These are phyloP conservation scores for Dothideomycetes sp. DNA, from an alignment of 2,329 filamentous ascomycete species.

Conservation along the genomic window DNA sequence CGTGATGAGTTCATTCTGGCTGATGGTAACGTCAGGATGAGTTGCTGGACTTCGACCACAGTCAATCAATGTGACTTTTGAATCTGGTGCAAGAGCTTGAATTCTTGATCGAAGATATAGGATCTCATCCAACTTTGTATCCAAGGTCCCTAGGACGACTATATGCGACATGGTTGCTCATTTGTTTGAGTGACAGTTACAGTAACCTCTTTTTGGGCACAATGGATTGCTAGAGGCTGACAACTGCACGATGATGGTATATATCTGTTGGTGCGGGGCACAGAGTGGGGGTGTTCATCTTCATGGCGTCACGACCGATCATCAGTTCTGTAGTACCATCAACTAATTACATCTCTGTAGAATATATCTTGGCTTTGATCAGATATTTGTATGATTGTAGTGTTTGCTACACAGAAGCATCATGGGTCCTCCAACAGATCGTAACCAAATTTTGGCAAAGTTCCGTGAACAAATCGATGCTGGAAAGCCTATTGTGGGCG, in stretches of 20 bases:
- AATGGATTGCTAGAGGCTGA: no score
- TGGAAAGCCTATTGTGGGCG: constrained; percentile 55
- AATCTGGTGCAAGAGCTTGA: constrained; percentile 14
- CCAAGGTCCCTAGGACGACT: constrained; percentile 53
- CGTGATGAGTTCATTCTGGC: constrained; percentile 35
- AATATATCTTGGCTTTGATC: constrained; percentile 13
- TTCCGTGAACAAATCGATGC: constrained; percentile 47
- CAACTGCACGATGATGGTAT: no score
- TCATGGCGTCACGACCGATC: not conserved
- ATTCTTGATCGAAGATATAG: constrained; percentile 45
- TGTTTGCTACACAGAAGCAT: no score
- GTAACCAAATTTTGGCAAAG: constrained; percentile 46
- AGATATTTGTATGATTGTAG: no score
- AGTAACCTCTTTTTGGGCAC: no score
- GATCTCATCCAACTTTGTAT: constrained; percentile 55
- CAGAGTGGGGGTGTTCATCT: no score
- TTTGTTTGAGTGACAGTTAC: no score
- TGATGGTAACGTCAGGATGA: constrained; percentile 40
- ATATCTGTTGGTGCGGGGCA: no score
- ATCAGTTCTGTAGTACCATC: not conserved
- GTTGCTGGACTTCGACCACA: constrained; percentile 41
- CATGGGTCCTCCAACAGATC: constrained; percentile 51
- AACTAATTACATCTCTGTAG: constrained; percentile 1
- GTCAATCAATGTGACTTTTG: constrained; percentile 43
- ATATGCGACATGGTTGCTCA: constrained; percentile 30